Evolutionary conservation across 2,329 filamentous ascomycete species (phyloP), one percentile per base, ranked within the genome.

Genomic region (Clarireedia homoeocarpa): DNA sequence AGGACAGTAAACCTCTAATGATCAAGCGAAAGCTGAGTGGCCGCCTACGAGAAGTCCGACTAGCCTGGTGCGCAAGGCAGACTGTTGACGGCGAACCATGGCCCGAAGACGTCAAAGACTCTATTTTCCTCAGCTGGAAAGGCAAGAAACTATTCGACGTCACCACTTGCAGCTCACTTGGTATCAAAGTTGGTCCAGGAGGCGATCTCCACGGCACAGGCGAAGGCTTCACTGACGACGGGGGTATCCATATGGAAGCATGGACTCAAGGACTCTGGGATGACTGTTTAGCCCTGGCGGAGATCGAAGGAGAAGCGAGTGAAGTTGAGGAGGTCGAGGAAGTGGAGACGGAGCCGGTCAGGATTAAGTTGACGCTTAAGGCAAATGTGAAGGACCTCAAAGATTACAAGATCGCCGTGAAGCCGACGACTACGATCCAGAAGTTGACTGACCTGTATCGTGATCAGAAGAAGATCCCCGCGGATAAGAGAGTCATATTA

Each of bases 91-190:
- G 69, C 1, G 51, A 70, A 5, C 36, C 63, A 9, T 64, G 77
- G 6, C 61, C 70, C 2, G 62, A 69, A 2, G 71, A 77, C 4
- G 73, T 77, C 1, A 74, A 71, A 7, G 72, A 77, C 4, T 73
- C 75, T 0, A 74, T 95, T 17, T 86, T 94, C 64, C 77, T 97
- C 55, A 94, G 89, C 0, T 96, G 89, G 85, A 85, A 84, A 60
- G 79, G 82, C 26, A 82, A 81, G 57, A 81, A 82, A 58, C 72
- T 96, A 3, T 96, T 87, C 67, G 82, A 88, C 61, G 79, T 81
- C n/a, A 89, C 88, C 5, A 91, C 86, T 1, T 85, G 89, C 57
- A 77, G 77, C 53, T 84, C 80, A 48, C 73, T 95, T 6, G 84
- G 84, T 6, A 78, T 94, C 47, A 72, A 73, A 27, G 65, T 76